Evolutionary conservation across 768 basidiomycete genomes (phyloP).

Genomic region (Tylopilus felleus): DNA sequence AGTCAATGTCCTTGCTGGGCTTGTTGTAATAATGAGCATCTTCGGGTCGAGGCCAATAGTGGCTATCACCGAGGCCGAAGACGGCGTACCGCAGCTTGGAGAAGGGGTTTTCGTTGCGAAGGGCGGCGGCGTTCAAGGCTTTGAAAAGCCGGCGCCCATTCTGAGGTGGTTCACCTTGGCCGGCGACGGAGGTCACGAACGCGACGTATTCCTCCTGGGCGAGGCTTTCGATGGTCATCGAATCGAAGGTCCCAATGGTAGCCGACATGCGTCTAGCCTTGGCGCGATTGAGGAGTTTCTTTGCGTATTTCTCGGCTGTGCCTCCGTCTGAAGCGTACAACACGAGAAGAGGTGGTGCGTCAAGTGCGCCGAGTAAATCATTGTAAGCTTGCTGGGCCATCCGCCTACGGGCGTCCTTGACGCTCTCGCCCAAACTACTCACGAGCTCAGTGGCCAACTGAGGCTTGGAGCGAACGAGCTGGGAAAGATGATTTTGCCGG

Average conservation of each 20-base stretch:
- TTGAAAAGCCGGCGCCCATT: conserved; percentile 92
- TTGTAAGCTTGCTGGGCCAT: conserved; percentile 83
- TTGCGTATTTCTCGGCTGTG: conserved; percentile 93
- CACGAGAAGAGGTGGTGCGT: conserved; percentile 84
- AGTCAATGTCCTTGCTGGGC: conserved; percentile 86
- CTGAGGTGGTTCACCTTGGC: conserved; percentile 97
- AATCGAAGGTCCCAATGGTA: conserved; percentile 76
- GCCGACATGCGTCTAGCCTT: conserved; percentile 81
- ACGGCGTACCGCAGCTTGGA: conserved; percentile 72
- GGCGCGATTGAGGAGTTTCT: conserved; percentile 77
- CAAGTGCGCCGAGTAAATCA: conserved; percentile 76
- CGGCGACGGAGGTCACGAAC: conserved; percentile 89
- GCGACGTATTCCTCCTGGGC: conserved; percentile 71
- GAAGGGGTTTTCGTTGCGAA: conserved; percentile 51
- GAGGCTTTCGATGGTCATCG: conserved; percentile 70
- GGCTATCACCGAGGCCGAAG: conserved; percentile 96
- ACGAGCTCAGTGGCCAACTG: conserved; percentile 80
- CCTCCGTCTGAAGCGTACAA: conserved; percentile 97
- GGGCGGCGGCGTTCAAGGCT: conserved; percentile 63
- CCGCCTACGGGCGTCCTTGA: conserved; percentile 78
- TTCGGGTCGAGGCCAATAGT: conserved; percentile 97
- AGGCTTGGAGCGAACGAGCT: conserved; percentile 80
- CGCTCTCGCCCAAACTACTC: conserved; percentile 75
- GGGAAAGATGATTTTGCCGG: conserved; percentile 93
- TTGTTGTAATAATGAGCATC: conserved; percentile 99